Evolutionary conservation across 73 alveolate genomes (phyloP), one percentile per base, ranked within the genome.

Genomic region (Tetrahymena thermophila): DNA sequence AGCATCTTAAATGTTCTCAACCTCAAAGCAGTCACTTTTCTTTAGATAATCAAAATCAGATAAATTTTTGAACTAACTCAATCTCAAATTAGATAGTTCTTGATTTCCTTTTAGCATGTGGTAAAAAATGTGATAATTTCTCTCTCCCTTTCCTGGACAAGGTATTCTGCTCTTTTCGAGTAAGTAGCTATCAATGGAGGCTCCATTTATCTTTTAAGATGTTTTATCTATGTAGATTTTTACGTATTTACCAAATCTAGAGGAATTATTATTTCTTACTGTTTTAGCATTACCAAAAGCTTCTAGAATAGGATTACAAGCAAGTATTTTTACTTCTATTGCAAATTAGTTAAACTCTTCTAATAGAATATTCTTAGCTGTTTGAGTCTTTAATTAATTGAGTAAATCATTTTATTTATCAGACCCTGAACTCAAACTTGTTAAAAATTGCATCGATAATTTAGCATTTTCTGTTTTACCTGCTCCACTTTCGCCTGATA

Each of bases 241-340:
- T 56, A 98, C 99, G 96, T 98, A 99, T 96, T 99, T 99, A 35
- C 99, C 99, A 96, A 99, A 99, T 93, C 99, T 96, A 56, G 99
- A 96, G 84, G 99, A 97, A 85, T 98, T 99, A 96, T 98, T 98
- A 58, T 98, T 98, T 93, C 98, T 97, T 43, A 98, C 57, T 19
- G 99, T 98, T 93, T 99, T 99, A 1, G 99, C 99, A 96, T 99
- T 99, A 35, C 99, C 99, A 94, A 98, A 99, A 19, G 99, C 99
- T 94, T 99, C 99, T 34, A 99, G 97, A 15, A 99, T 96, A 23
- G 99, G 99, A 96, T 99, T 99, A 43, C 99, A 98, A 56, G 98
- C 99, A 43, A 99, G 98, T 28, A 99, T 98, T 96, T 99, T 97
- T 96, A 96, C 98, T 96, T 98, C 99, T 17, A 42, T 43, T 40